phyloP scores from a whole-genome alignment of 257 asterid species.

The Plantago elongata region DNA sequence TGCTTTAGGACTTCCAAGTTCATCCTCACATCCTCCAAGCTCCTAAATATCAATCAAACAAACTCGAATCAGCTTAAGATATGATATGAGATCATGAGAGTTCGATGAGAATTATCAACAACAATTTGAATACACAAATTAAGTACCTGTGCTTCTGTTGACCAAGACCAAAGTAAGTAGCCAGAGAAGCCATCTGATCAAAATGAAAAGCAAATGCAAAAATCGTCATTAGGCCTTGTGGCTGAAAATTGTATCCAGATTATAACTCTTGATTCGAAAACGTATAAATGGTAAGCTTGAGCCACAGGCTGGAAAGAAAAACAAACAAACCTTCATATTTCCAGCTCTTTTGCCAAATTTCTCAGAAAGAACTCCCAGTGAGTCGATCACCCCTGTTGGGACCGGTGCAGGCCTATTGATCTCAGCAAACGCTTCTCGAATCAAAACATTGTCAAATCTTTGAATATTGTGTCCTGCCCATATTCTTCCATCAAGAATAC shows the following conservation, averaged over 20 bases:
- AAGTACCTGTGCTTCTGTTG: constrained; percentile 85
- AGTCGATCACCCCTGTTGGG: constrained; percentile 73
- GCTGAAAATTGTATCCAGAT: too few species aligned
- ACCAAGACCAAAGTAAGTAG: constrained; percentile 86
- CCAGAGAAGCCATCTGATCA: constrained; percentile 85
- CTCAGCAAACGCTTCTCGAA: constrained; percentile 64
- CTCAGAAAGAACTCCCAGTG: constrained; percentile 54
- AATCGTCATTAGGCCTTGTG: background rate
- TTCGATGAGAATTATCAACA: background rate
- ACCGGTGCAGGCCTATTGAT: constrained; percentile 51
- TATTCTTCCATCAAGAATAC: constrained; percentile 70
- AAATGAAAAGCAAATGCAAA: background rate
- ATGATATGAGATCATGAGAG: background rate
- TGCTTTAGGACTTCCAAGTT: constrained; percentile 91
- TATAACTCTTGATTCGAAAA: background rate
- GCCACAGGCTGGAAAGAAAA: too few species aligned
- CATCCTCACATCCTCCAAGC: constrained; percentile 91
- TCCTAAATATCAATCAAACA: constrained; percentile 37
- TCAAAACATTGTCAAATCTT: constrained; percentile 79
- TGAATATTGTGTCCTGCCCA: constrained; percentile 97
- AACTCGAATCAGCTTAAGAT: background rate
- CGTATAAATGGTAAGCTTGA: too few species aligned
- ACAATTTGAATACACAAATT: background rate
- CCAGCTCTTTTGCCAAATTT: constrained; percentile 94
- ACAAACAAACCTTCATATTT: constrained; percentile 71